phyloP scores from a whole-genome alignment of 148 eudicot genomes.

The Arctostaphylos glauca region DNA sequence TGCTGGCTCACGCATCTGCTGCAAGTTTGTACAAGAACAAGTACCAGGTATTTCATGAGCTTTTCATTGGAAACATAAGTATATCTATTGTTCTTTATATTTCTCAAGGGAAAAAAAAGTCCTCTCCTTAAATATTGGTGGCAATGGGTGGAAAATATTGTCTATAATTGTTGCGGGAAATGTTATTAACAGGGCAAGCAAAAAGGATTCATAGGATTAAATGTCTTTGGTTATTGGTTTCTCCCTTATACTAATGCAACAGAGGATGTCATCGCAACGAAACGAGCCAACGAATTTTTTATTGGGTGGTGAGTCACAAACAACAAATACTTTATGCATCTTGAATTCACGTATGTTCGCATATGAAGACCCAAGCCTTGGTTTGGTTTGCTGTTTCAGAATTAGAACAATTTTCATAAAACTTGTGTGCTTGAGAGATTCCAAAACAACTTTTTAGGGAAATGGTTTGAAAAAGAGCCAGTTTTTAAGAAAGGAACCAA shows the following conservation, averaged over 20 bases:
- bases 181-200: slow-evolving; percentile 39
- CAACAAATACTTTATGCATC: not conserved
- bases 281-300: slow-evolving; percentile 45
- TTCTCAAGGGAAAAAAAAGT: not conserved
- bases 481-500: not conserved
- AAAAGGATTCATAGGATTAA: slow-evolving; percentile 55
- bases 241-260: slow-evolving; percentile 35
- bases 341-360: not conserved
- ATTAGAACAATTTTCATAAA: not conserved
- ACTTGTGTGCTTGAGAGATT: not conserved
- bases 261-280: slow-evolving; percentile 45
- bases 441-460: not conserved
- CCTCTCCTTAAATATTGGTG: not conserved
- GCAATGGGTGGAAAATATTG: not conserved
- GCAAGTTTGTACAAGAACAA: slow-evolving; percentile 32
- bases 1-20: slow-evolving; percentile 58
- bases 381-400: not conserved
- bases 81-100: not conserved
- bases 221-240: slow-evolving; percentile 29
- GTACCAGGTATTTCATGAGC: slow-evolving; percentile 33
- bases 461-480: too few relatives aligned
- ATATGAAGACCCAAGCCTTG: not conserved
- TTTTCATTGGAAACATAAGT: not conserved
- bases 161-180: not conserved
- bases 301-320: slow-evolving; percentile 45